phyloP scores from a whole-genome alignment of 768 basidiomycete genomes.

The Tylopilus sp. region DNA sequence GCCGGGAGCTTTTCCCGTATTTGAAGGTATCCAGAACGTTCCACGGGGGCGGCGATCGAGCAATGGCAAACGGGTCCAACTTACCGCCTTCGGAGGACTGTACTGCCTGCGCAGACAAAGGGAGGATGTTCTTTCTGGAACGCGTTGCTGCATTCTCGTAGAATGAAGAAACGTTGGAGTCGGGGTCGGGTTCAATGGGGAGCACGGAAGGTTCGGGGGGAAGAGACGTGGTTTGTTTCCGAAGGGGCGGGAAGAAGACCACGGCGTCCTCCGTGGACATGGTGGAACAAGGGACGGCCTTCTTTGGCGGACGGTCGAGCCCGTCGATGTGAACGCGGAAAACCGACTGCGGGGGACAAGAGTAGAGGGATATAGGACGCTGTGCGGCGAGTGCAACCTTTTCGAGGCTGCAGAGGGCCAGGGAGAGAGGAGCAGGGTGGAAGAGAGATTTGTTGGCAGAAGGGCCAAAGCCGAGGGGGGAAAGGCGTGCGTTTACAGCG shows the following conservation, averaged over 20 bases:
- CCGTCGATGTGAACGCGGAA: slow-evolving; percentile 28
- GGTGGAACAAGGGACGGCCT: background rate
- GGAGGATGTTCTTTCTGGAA: slow-evolving; percentile 8
- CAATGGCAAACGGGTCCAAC: slow-evolving; percentile 25
- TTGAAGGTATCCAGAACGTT: slow-evolving; percentile 3
- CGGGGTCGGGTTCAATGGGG: background rate
- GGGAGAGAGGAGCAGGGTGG: slow-evolving; percentile 39
- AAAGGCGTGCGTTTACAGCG: slow-evolving; percentile 15
- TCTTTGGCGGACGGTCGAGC: slow-evolving; percentile 7
- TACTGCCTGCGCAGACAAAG: slow-evolving; percentile 19
- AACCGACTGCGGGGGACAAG: slow-evolving; percentile 23
- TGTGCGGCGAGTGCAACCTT: slow-evolving; percentile 9
- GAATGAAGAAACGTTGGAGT: slow-evolving; percentile 17
- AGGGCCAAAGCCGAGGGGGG: slow-evolving; percentile 27
- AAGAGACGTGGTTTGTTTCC: background rate
- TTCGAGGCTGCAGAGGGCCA: slow-evolving; percentile 35
- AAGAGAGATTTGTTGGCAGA: slow-evolving; percentile 33
- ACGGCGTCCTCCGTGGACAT: slow-evolving; percentile 13
- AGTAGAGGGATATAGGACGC: slow-evolving; percentile 24
- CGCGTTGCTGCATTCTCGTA: slow-evolving; percentile 8
- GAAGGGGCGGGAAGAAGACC: slow-evolving; percentile 19
- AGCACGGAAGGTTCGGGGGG: background rate
- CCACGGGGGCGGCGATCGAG: slow-evolving; percentile 29
- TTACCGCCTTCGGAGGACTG: slow-evolving; percentile 8
- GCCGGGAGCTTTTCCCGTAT: background rate